Base-by-base conservation (phyloP, 1,139 yeast genomes). In the Kodamaea sp. region DNA sequence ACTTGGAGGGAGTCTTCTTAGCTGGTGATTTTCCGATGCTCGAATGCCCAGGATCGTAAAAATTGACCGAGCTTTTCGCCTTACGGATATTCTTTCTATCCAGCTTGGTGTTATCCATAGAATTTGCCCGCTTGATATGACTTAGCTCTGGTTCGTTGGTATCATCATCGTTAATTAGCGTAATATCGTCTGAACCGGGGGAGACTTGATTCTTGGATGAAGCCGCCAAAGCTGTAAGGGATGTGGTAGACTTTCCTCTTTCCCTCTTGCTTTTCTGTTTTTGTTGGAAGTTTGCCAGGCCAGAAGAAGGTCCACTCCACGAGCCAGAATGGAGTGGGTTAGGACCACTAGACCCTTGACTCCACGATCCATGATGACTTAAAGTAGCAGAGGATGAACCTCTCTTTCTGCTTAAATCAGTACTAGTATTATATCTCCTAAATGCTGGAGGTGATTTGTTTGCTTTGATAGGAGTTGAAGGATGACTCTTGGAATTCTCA, bases 21-120 rank as follows among this genome's bases (percentile, higher is more conserved):
- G 27, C 14, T 7, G 27, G 27, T 7, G 27, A 24, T 24, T 19
- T 24, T 14, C n/a, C 18, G 5, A 4, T 11, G 12, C 4, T 16
- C 15, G 11, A 14, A 10, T 13, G 14, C 10, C 10, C 10, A 11
- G 22, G 15, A 24, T 26, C 43, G 24, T 45, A 37, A 37, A 66
- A 63, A 36, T 64, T 64, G 1, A 62, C 61, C 1, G 71, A 61
- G 37, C 71, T 65, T 43, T 50, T 57, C 0, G 72, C 68, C 31
- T 65, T 64, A 4, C 68, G 53, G 5, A 65, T 50, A 15, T 32
- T 35, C 18, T 26, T 32, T 20, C 35, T 19, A 5, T 15, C 26
- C 15, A 9, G 18, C 19, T 23, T 27, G 7, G 16, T 24, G 7
- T 21, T 12, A 10, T 33, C 37, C 28, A 25, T 15, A 10, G 28